Evolutionary conservation across 192 early-diverging fungal species (phyloP), one percentile per base, ranked within the genome.

Genomic region (Backusella psychrophila): DNA sequence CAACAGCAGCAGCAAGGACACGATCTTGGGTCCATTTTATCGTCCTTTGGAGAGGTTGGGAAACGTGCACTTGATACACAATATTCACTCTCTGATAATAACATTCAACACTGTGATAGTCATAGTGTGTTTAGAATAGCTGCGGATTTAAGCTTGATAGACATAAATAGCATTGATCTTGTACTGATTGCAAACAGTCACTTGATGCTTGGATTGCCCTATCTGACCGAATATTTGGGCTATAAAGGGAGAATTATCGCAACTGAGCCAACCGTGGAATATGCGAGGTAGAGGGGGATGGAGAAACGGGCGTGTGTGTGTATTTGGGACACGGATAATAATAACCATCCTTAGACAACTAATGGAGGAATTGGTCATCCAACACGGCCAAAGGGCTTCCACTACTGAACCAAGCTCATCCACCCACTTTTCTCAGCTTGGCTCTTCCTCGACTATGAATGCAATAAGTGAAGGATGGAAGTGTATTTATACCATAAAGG

Each of bases 221-320:
- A 87, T 77, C 81, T 95, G 35, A 96, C 93, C 1, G 94, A 96
- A 52, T 95, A 92, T 84, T 88, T 91, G 1, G 89, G 87, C 26
- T 97, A 95, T 78, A 84, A 88, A 26, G 94, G 94, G 3, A 87
- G 85, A 6, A 89, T 97, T 4, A 91, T 89, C 82, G 93, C 92
- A 2, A 95, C 94, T 0, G 95, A 94, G 79, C 93, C 94, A 0
- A 91, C 93, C 1, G 88, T 94, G 79, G 89, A 87, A 41, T 94
- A 93, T 85, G 93, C 91, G 75, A 74, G 90, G 89, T 91, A 68
- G 33, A 42, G 44, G 34, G 46, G 42, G 38, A 11, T 39, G 15
- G 29, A 23, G 35, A 26, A 34, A 42, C 35, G 31, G 46, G 33
- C 33, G 33, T 3, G 33, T 2, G 33, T 33, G 33, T 33, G 33